Percentiles rank a stretch among this genome's conserved stretches.
phyloP scores from a whole-genome alignment of 2,329 filamentous ascomycete genomes.

The Monilinia fructicola region DNA sequence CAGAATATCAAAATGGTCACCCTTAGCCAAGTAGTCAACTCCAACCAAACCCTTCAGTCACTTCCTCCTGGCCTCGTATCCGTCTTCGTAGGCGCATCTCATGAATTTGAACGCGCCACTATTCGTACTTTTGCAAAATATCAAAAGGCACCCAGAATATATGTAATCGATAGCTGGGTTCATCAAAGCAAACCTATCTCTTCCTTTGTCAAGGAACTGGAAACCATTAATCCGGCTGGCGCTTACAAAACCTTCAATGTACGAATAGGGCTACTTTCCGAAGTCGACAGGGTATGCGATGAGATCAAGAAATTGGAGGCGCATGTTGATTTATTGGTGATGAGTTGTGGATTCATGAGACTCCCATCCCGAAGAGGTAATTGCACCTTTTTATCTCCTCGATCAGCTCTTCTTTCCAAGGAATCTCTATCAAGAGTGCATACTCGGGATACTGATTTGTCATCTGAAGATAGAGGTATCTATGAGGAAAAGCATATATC shows the following conservation, averaged over 20 bases:
- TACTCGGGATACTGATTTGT: background rate
- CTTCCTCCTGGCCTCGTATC: background rate
- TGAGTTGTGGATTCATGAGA: slow-evolving; percentile 7
- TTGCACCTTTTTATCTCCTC: background rate
- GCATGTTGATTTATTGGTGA: slow-evolving; percentile 7
- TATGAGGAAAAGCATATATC: background rate
- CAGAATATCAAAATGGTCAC: background rate
- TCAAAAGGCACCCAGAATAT: slow-evolving; percentile 5
- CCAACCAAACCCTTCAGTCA: background rate
- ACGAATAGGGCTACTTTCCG: background rate
- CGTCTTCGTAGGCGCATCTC: background rate
- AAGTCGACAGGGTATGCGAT: background rate
- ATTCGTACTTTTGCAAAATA: background rate
- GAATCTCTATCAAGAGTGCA: background rate
- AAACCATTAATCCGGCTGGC: background rate
- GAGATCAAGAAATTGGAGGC: background rate
- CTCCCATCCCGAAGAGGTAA: background rate
- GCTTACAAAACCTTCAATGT: background rate
- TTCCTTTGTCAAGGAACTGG: background rate
- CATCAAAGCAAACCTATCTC: background rate
- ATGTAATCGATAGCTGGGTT: background rate
- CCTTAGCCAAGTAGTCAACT: slow-evolving; percentile 4
- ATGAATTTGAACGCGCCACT: slow-evolving; percentile 1
- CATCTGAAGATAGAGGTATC: background rate
- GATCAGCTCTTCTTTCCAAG: background rate